A percentile compares a stretch with the other conserved stretches of the same genome.
phyloP scores from a whole-genome alignment of 129 eudicot genomes.

The Flaveria brownii region DNA sequence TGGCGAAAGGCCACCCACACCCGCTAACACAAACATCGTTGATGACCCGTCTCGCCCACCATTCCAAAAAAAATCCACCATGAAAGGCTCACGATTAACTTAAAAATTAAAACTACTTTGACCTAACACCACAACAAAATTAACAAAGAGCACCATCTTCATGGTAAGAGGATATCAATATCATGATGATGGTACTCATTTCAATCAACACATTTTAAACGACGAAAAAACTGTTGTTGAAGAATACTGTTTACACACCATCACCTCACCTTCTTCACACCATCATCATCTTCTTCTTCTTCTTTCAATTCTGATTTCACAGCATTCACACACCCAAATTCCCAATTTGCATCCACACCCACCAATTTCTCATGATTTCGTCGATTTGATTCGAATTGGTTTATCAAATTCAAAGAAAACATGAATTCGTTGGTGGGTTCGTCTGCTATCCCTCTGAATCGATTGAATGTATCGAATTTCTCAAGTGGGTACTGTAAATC shows the following conservation, averaged over 20 bases:
- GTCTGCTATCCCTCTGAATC: slow-evolving; percentile 30
- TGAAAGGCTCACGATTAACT: too few relatives aligned
- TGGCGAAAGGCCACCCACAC: too few relatives aligned
- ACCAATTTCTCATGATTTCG: slow-evolving; percentile 40
- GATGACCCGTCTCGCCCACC: too few relatives aligned
- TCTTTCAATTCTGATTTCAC: background rate
- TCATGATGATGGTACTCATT: background rate
- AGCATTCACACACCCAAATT: background rate
- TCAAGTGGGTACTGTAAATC: slow-evolving; percentile 30
- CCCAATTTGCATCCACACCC: background rate
- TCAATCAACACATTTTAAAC: slow-evolving; percentile 22
- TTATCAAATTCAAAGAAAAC: slow-evolving; percentile 18
- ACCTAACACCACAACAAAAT: background rate
- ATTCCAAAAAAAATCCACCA: too few relatives aligned
- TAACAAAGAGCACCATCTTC: background rate
- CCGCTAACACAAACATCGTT: too few relatives aligned
- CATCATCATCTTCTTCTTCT: slow-evolving; percentile 17
- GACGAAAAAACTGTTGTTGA: slow-evolving; percentile 1
- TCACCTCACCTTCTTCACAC: slow-evolving; percentile 33
- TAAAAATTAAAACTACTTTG: too few relatives aligned
- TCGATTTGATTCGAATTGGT: slow-evolving; percentile 21
- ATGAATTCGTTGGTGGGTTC: slow-evolving; percentile 57
- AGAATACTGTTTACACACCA: background rate
- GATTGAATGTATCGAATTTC: slow-evolving; percentile 25
- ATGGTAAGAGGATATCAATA: background rate